phyloP scores from a whole-genome alignment of 331 rosid species.

The Telfairia occidentalis region DNA sequence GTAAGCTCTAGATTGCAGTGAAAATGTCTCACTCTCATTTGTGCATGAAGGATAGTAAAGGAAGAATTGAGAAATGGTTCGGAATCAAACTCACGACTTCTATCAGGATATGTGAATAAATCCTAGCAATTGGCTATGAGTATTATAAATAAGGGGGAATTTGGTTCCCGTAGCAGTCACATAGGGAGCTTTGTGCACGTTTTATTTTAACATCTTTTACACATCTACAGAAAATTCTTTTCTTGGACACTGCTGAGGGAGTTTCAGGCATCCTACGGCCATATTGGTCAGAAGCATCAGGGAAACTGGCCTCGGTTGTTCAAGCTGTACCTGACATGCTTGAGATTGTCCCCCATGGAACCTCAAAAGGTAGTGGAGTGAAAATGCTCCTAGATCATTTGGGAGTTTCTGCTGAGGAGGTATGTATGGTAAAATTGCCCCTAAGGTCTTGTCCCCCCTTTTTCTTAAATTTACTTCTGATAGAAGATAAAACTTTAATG shows the following conservation, averaged over 20 bases:
- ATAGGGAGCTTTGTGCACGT: constrained; percentile 14
- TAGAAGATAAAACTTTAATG: no score
- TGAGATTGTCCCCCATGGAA: constrained; percentile 78
- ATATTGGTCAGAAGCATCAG: constrained; percentile 66
- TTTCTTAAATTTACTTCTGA: no score
- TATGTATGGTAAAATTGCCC: constrained; percentile 29
- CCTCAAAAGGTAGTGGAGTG: constrained; percentile 81
- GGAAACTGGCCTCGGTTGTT: constrained; percentile 55
- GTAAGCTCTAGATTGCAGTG: constrained; percentile 18
- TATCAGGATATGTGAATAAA: background rate
- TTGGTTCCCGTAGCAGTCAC: background rate
- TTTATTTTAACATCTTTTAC: constrained; percentile 3
- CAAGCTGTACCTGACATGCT: constrained; percentile 80
- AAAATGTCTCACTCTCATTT: background rate
- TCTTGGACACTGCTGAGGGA: constrained; percentile 53
- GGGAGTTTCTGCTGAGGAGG: constrained; percentile 62
- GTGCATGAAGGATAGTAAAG: background rate
- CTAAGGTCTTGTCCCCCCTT: background rate
- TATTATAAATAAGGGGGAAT: background rate
- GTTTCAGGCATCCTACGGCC: constrained; percentile 61
- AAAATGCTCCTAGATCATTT: constrained; percentile 77
- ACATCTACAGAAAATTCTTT: constrained; percentile 58
- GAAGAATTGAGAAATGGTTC: background rate
- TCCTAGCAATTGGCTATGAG: background rate
- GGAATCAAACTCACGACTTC: background rate